Evolutionary conservation across 2,329 filamentous ascomycete species (phyloP), one percentile per base, ranked within the genome.

Genomic region (Arthrobotrys pseudoclavata): DNA sequence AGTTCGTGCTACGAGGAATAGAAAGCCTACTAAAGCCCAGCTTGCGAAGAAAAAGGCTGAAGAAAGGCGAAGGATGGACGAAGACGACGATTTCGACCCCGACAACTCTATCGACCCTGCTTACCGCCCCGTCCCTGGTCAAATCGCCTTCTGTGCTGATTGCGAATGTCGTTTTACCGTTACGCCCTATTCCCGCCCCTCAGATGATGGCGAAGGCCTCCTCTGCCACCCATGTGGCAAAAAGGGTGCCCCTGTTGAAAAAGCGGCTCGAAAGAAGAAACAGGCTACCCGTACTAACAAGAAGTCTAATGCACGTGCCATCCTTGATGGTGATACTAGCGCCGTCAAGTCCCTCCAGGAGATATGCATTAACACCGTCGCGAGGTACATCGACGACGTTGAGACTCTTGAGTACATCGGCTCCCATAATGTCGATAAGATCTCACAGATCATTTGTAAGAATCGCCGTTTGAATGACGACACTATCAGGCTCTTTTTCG

Each of bases 111-210:
- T 26, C 13, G 18, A 47, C 6, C 18, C 18, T 3, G 62, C 64
- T 9, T 15, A 37, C n/a, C 15, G 69, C 62, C 67, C 64, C 15
- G 34, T 72, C 20, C 80, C 80, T 2, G 81, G 81, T 6, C 81
- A 81, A 62, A 81, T 81, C n/a, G 70, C 75, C 13, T 81, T 81
- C 60, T 81, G 81, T 29, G 79, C 69, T 3, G 79, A 80, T 37
- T 81, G 81, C 61, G 78, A 81, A 26, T 79, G 78, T 15, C 76
- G 81, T 15, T 81, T 81, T 31, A 81, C 80, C 1, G 81, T 81
- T 10, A 81, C 81, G 22, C 69, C 80, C 9, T 81, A 81, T 55
- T 80, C 78, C 10, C 80, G 66, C 24, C 52, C 76, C 10, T 53
- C 68, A 6, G 48, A 69, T 7, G 75, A 79, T 31, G 80, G 79